Evolutionary conservation across 495 filamentous ascomycete species (phyloP).

Genomic region (Gamarada debralockiae): DNA sequence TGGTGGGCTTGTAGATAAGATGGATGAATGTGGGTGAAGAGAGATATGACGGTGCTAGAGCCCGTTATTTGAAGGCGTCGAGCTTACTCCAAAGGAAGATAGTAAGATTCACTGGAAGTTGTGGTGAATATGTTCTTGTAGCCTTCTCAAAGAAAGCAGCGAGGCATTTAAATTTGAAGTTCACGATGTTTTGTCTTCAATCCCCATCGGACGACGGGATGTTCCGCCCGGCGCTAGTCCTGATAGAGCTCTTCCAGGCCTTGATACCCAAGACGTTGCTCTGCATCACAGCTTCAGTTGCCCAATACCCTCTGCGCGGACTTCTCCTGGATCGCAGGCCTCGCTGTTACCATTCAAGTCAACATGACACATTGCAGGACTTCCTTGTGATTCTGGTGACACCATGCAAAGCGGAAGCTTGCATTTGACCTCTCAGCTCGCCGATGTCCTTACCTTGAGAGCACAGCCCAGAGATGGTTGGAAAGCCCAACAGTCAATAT

Average conservation of each 20-base stretch:
- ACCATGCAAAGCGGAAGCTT: constrained; percentile 14
- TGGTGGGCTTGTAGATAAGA: too few species aligned
- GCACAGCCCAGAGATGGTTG: constrained; percentile 11
- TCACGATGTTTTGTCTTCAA: not conserved
- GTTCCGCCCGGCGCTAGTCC: not conserved
- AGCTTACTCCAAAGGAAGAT: too few species aligned
- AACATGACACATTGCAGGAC: too few species aligned
- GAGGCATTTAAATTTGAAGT: not conserved
- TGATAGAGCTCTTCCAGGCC: not conserved
- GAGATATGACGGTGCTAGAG: too few species aligned
- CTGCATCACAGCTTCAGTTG: too few species aligned
- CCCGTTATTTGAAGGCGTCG: too few species aligned
- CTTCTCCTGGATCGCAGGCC: too few species aligned
- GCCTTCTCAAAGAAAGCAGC: not conserved
- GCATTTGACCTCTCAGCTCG: constrained; percentile 1
- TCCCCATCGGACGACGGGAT: not conserved
- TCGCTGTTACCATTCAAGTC: too few species aligned
- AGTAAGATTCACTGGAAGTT: too few species aligned
- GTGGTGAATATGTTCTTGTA: too few species aligned
- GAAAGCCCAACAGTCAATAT: not conserved
- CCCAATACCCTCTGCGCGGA: too few species aligned
- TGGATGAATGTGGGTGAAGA: too few species aligned
- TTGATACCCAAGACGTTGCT: not conserved
- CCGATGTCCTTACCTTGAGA: not conserved
- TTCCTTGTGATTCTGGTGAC: not conserved